Conservation (phyloP, 2,329 filamentous ascomycete species). For the Pezicula radicicola region DNA sequence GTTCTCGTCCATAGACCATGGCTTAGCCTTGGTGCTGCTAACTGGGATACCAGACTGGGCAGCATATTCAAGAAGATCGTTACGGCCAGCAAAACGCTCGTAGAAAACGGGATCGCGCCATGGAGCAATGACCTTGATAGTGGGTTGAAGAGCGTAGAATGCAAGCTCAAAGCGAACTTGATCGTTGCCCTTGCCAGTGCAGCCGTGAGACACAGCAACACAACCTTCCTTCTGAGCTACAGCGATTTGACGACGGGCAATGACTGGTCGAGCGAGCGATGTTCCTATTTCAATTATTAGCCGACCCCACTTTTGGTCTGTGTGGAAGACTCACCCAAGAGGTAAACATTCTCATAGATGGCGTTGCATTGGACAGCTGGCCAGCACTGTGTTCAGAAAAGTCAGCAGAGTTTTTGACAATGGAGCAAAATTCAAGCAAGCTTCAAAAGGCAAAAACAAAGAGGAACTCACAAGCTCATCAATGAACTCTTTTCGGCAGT, state of each 20-base stretch:
- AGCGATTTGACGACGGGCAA: slow-evolving; percentile 63
- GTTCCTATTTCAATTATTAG: slow-evolving; percentile 40
- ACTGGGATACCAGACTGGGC: slow-evolving; percentile 66
- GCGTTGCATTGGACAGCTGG: slow-evolving; percentile 73
- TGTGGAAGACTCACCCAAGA: slow-evolving; percentile 42
- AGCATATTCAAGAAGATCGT: slow-evolving; percentile 72
- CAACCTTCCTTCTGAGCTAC: slow-evolving; percentile 59
- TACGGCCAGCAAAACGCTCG: slow-evolving; percentile 67
- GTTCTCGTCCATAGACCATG: slow-evolving; percentile 68
- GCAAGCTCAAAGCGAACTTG: slow-evolving; percentile 64
- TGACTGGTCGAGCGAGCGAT: slow-evolving; percentile 65
- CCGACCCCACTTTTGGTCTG: slow-evolving; percentile 9
- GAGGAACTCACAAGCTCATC: slow-evolving; percentile 54
- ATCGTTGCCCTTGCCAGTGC: slow-evolving; percentile 64
- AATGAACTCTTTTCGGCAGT: slow-evolving; percentile 74
- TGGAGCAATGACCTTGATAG: slow-evolving; percentile 71
- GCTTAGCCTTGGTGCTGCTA: slow-evolving; percentile 69
- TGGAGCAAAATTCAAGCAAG: neutral
- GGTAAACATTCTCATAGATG: slow-evolving; percentile 66
- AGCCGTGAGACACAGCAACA: slow-evolving; percentile 46
- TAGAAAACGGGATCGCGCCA: slow-evolving; percentile 71
- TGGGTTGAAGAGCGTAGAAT: slow-evolving; percentile 59
- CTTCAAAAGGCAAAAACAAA: slow-evolving; percentile 45
- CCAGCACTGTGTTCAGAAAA: slow-evolving; percentile 39
- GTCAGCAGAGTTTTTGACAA: too few species aligned